These are phyloP conservation scores for Astraeus odoratus DNA, from an alignment of 768 basidiomycete species.

Conservation along the genomic window DNA sequence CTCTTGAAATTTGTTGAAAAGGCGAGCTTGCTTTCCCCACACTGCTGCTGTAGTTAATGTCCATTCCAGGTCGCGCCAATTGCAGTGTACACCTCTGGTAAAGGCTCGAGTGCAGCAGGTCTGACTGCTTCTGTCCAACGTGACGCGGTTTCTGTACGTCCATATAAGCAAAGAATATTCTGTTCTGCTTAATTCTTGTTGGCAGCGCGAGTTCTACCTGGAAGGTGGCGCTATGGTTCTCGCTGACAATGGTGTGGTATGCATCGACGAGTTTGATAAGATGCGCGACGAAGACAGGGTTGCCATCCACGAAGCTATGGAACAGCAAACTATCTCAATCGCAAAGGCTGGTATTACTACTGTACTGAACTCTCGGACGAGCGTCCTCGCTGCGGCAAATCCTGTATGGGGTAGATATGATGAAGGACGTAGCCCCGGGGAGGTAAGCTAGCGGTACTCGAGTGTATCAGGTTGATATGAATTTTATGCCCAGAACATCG, in stretches of 20 bases:
- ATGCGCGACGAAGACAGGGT: constrained; percentile 99
- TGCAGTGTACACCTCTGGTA: constrained; percentile 97
- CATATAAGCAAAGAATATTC: neutral
- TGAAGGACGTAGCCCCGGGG: constrained; percentile 92
- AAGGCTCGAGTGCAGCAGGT: constrained; percentile 98
- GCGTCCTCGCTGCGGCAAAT: constrained; percentile 95
- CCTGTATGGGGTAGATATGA: constrained; percentile 98
- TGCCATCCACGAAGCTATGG: constrained; percentile 99
- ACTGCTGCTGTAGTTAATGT: neutral
- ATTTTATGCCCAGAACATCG: constrained; percentile 61
- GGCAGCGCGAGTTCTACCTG: constrained; percentile 92
- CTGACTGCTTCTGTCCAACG: constrained; percentile 96
- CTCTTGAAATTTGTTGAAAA: constrained; percentile 98
- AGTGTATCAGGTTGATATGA: neutral
- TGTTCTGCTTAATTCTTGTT: constrained; percentile 5
- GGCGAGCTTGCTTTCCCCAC: constrained; percentile 28
- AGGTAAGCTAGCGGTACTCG: constrained; percentile 41
- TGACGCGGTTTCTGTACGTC: constrained; percentile 77
- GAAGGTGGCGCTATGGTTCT: constrained; percentile 99
- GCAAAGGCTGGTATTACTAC: constrained; percentile 99
- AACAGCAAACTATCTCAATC: constrained; percentile 98
- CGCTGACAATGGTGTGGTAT: constrained; percentile 96
- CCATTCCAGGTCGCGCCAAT: constrained; percentile 81
- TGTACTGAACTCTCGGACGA: constrained; percentile 91
- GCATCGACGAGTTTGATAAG: constrained; percentile 99